A percentile compares a stretch with the other conserved stretches of the same genome.
Conservation (phyloP, 805 yeast genomes). For the Saccharomycopsis fodiens region DNA sequence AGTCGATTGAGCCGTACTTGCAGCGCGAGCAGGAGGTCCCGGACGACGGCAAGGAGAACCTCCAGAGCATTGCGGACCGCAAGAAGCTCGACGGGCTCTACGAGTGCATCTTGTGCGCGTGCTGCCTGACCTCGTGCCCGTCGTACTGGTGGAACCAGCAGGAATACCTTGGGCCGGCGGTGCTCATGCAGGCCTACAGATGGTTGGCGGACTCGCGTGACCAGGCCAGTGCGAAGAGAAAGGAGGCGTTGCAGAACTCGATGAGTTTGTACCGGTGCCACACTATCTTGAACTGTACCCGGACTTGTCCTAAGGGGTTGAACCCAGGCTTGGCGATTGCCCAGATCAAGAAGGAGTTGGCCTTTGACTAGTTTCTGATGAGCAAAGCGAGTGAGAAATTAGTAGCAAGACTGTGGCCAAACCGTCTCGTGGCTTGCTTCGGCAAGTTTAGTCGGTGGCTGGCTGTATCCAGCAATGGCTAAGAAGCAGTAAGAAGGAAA, state of each 20-base stretch:
- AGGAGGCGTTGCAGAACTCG: constrained; percentile 86
- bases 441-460: too few relatives aligned
- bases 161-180: constrained; percentile 98
- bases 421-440: too few relatives aligned
- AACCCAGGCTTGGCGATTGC: constrained; percentile 98
- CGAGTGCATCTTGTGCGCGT: constrained; percentile 97
- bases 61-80: constrained; percentile 88
- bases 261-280: constrained; percentile 98
- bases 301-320: constrained; percentile 97
- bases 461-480: too few relatives aligned
- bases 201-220: constrained; percentile 98
- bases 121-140: constrained; percentile 98
- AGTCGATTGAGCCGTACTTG: constrained; percentile 93
- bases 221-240: constrained; percentile 75
- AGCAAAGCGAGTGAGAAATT: too few relatives aligned
- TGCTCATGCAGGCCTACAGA: constrained; percentile 97
- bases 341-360: constrained; percentile 89
- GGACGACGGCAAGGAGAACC: constrained; percentile 85
- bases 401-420: too few relatives aligned
- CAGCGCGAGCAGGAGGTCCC: constrained; percentile 71
- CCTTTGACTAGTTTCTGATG: constrained; percentile 48
- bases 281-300: constrained; percentile 98
- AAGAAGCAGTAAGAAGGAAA: too few relatives aligned
- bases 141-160: constrained; percentile 99
- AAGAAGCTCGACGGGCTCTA: constrained; percentile 93